phyloP scores from a whole-genome alignment of 345 rosid species.

The Brassica incana region DNA sequence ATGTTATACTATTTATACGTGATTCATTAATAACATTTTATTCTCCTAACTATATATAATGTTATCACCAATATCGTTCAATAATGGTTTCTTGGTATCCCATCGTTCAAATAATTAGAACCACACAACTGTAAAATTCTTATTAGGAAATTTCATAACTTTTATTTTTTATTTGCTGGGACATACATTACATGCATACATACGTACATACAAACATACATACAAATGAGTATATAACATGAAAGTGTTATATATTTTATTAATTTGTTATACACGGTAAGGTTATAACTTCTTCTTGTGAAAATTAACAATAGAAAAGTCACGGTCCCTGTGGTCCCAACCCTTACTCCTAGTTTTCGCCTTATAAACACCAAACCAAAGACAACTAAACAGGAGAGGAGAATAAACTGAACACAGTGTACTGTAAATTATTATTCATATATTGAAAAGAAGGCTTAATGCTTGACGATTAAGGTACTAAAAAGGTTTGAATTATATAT shows the following conservation, averaged over 20 bases:
- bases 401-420: constrained; percentile 3
- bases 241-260: not conserved
- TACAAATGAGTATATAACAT: not conserved
- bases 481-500: not conserved
- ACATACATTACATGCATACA: not conserved
- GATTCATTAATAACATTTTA: constrained; percentile 8
- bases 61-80: constrained; percentile 32
- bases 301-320: constrained; percentile 14
- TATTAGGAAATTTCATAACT: constrained; percentile 2
- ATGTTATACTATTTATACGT: constrained; percentile 24
- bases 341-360: constrained; percentile 24
- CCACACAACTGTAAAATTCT: constrained; percentile 32
- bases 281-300: not conserved
- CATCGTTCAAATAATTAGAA: constrained; percentile 31
- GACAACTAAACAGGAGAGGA: not conserved
- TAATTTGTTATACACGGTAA: not conserved
- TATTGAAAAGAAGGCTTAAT: constrained; percentile 1
- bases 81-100: constrained; percentile 33
- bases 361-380: constrained; percentile 14
- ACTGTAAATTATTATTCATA: not conserved
- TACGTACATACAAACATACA: too few relatives aligned
- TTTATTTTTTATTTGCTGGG: not conserved
- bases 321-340: constrained; percentile 14
- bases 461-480: constrained; percentile 22
- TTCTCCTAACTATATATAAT: constrained; percentile 26